Evolutionary conservation across 805 yeast genomes (phyloP), one percentile per base, ranked within the genome.

Genomic region (Pichia exigua): DNA sequence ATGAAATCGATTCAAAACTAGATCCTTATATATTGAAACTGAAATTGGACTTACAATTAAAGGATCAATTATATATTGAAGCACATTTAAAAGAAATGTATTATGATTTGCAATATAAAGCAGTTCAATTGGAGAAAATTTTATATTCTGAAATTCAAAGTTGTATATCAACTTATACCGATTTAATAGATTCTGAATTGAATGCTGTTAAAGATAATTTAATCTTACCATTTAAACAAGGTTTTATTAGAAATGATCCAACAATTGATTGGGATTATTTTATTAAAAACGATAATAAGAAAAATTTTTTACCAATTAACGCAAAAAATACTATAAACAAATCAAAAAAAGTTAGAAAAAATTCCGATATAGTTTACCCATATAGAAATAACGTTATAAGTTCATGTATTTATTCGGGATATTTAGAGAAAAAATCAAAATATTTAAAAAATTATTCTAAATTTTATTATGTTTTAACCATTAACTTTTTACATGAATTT

Each of bases 191-290:
- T 56, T 64, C 75, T 2, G 86, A 83, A 62, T 72, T 75, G 44
- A 67, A 72, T 21, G 56, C 76, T 1, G 71, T 73, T 28, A 69
- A 80, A 28, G 72, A 77, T 44, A 70, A 75, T 53, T 71, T 82
- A 61, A 71, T 82, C 41, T 79, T 79, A 48, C 81, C 77, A 58
- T 69, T 84, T 47, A 69, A 67, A 52, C 72, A 75, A 53, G 71
- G 82, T 57, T 73, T 77, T 65, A 60, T 78, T 59, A 65, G 74
- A 59, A 82, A 81, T 58, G 84, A 81, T 46, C 74, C 80, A n/a
- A 76, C 74, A 42, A 68, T 77, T 55, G 91, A 84, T 65, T 84
- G 89, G 89, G 86, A 83, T 61, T 77, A 77, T 47, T 83, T 82
- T 54, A 79, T 84, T 47, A 59, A 70, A 44, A 70, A 77, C 52